Conservation (phyloP, 768 basidiomycete species). For the Amanita thiersii region DNA sequence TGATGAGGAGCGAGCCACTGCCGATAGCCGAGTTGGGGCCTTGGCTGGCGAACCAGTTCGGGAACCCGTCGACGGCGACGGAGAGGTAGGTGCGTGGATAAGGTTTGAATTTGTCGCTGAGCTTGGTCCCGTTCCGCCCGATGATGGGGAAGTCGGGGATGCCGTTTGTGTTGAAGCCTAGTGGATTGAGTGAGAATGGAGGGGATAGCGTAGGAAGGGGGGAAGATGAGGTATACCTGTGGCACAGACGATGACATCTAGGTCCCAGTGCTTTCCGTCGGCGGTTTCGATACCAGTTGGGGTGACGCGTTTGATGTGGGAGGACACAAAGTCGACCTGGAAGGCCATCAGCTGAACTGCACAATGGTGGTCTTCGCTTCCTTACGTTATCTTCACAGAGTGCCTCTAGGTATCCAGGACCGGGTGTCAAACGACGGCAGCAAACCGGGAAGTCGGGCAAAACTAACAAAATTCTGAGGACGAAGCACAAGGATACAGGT, state of each 20-base stretch:
- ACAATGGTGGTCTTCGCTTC: background rate
- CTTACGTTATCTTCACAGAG: slow-evolving; percentile 53
- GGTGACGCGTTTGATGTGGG: slow-evolving; percentile 42
- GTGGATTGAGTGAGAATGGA: too few relatives aligned
- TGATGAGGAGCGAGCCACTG: slow-evolving; percentile 43
- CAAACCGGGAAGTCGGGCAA: too few relatives aligned
- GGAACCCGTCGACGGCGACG: slow-evolving; percentile 53
- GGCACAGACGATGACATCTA: slow-evolving; percentile 57
- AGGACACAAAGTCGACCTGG: slow-evolving; percentile 46
- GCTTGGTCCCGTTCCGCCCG: slow-evolving; percentile 41
- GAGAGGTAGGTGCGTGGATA: slow-evolving; percentile 52
- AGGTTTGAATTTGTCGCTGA: slow-evolving; percentile 47
- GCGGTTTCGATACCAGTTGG: slow-evolving; percentile 46
- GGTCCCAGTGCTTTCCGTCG: slow-evolving; percentile 44
- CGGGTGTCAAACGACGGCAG: too few relatives aligned
- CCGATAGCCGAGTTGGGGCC: slow-evolving; percentile 54
- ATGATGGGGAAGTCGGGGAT: slow-evolving; percentile 41
- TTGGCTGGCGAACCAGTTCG: slow-evolving; percentile 54
- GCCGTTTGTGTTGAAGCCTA: slow-evolving; percentile 49
- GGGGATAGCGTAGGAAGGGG: too few relatives aligned
- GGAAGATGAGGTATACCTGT: slow-evolving; percentile 36
- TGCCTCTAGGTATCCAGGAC: slow-evolving; percentile 63
- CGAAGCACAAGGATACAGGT: background rate
- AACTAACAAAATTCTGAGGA: too few relatives aligned
- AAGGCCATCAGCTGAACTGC: background rate